Evolutionary conservation across 768 basidiomycete genomes (phyloP).

Genomic region (Mycena galopus): DNA sequence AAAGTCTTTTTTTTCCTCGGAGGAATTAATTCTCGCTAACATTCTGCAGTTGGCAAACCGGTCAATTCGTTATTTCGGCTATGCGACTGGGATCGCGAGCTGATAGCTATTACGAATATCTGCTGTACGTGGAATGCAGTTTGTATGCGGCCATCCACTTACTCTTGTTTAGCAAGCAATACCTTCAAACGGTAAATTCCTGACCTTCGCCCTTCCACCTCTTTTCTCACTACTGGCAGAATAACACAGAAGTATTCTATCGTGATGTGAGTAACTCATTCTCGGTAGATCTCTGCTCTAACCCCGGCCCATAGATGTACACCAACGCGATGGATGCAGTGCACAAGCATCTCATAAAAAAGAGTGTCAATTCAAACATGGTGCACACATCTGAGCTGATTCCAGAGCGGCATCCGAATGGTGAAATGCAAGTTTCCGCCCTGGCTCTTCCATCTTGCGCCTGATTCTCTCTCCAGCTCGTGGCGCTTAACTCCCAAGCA

Average conservation of each 20-base stretch:
- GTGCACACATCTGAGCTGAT: conserved; percentile 87
- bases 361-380: conserved; percentile 69
- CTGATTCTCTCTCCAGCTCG: conserved; percentile 52
- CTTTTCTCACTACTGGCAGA: conserved; percentile 53
- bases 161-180: conserved; percentile 71
- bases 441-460: not conserved
- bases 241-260: conserved; percentile 82
- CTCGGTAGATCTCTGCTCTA: not conserved
- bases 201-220: not conserved
- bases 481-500: conserved; percentile 87
- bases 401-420: conserved; percentile 61
- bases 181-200: conserved; percentile 77
- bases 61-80: conserved; percentile 68
- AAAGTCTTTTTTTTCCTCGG: conserved; percentile 61
- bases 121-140: conserved; percentile 66
- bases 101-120: conserved; percentile 95
- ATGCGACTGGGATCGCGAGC: conserved; percentile 93
- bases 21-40: not conserved
- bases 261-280: conserved; percentile 62
- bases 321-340: conserved; percentile 87
- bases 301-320: conserved; percentile 77
- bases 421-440: conserved; percentile 51
- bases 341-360: conserved; percentile 78
- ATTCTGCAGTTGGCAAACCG: conserved; percentile 48
- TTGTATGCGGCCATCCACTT: not conserved